These are phyloP conservation scores for Phytophthora pisi DNA, from an alignment of 352 stramenopile species.

Conservation along the genomic window DNA sequence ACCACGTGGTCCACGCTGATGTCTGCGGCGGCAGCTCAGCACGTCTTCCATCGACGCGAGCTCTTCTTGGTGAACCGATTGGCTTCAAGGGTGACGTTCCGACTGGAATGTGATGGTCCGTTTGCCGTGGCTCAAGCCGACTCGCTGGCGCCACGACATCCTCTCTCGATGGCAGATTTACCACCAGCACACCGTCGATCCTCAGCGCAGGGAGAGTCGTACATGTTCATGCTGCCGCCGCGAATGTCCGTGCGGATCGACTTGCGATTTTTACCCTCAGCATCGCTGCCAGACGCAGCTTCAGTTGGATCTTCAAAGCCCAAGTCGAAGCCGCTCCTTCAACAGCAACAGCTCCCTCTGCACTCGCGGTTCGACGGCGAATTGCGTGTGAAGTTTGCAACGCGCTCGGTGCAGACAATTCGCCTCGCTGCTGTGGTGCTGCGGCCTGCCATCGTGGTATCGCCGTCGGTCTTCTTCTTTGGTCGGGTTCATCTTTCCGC, in stretches of 20 bases:
- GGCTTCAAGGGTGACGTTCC: slow-evolving; percentile 68
- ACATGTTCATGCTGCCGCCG: slow-evolving; percentile 71
- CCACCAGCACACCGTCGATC: slow-evolving; percentile 55
- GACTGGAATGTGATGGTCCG: slow-evolving; percentile 64
- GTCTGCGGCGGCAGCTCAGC: slow-evolving; percentile 24
- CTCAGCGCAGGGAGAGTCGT: slow-evolving; percentile 60
- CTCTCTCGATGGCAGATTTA: slow-evolving; percentile 59
- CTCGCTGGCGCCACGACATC: slow-evolving; percentile 66
- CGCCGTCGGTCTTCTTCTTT: slow-evolving; percentile 70
- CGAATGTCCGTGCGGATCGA: slow-evolving; percentile 75
- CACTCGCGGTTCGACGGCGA: slow-evolving; percentile 45
- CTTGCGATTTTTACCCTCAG: slow-evolving; percentile 55
- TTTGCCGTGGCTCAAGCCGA: slow-evolving; percentile 68
- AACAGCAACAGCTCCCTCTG: slow-evolving; percentile 31
- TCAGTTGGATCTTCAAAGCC: slow-evolving; percentile 14
- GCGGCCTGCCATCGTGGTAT: slow-evolving; percentile 60
- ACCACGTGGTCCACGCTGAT: slow-evolving; percentile 75
- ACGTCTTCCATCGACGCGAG: slow-evolving; percentile 59
- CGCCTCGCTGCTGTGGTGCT: slow-evolving; percentile 52
- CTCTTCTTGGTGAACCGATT: slow-evolving; percentile 68
- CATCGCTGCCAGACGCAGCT: slow-evolving; percentile 13
- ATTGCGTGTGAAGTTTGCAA: slow-evolving; percentile 73
- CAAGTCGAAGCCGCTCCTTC: slow-evolving; percentile 16
- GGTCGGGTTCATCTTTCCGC: slow-evolving; percentile 63
- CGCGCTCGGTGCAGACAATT: slow-evolving; percentile 67